A percentile compares a stretch with the other conserved stretches of the same genome.
Evolutionary conservation across 2,329 filamentous ascomycete genomes (phyloP).

Genomic region (Colletotrichum acutatum): DNA sequence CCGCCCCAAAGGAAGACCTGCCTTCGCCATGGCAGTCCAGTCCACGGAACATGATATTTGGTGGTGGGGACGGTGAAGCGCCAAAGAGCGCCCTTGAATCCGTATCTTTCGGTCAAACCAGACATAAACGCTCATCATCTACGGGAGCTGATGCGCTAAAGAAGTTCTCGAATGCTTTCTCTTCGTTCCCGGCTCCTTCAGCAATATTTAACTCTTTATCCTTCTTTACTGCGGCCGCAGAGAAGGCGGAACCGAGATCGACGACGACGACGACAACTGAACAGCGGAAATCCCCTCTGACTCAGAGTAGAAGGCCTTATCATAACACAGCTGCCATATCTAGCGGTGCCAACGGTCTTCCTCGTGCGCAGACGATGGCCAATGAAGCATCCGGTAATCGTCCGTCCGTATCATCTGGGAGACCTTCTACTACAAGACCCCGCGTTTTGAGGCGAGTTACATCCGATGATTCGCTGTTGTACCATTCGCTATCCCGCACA

Average conservation of each 20-base stretch:
- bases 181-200: conserved; percentile 53
- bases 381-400: background rate
- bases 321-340: conserved; percentile 14
- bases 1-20: conserved; percentile 29
- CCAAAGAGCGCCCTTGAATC: conserved; percentile 53
- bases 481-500: conserved; percentile 78
- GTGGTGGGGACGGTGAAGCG: conserved; percentile 40
- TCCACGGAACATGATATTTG: conserved; percentile 50
- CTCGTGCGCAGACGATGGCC: conserved; percentile 5
- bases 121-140: conserved; percentile 64
- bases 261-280: background rate
- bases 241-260: conserved; percentile 20
- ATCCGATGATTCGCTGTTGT: conserved; percentile 83
- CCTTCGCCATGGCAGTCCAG: conserved; percentile 55
- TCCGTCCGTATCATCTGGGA: conserved; percentile 18
- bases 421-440: conserved; percentile 16
- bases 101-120: conserved; percentile 56
- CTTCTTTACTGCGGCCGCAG: conserved; percentile 33
- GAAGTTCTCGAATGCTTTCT: conserved; percentile 66
- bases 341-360: background rate
- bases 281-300: background rate
- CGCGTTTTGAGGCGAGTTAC: conserved; percentile 66
- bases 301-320: conserved; percentile 17
- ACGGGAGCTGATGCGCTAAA: conserved; percentile 67
- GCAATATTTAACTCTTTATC: conserved; percentile 35